These are phyloP conservation scores for Gossypium davidsonii DNA, from an alignment of 441 rosid genomes.

Conservation along the genomic window DNA sequence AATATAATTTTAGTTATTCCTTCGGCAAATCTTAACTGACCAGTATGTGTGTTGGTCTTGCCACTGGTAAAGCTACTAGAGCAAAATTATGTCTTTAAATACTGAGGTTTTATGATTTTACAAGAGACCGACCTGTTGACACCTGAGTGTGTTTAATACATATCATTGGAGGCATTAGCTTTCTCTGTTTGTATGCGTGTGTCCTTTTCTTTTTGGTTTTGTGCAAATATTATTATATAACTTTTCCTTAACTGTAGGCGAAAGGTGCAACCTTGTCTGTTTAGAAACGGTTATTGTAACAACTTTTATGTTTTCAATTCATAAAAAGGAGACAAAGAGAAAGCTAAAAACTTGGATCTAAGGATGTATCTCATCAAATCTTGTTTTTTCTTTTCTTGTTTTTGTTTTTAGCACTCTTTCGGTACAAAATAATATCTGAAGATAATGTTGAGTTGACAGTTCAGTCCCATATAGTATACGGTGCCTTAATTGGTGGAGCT, in stretches of 20 bases:
- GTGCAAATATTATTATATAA: not conserved
- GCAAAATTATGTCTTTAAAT: not conserved
- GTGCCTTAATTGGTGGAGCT: not conserved
- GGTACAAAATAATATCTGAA: not conserved
- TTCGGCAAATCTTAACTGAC: not conserved
- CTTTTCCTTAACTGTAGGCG: not conserved
- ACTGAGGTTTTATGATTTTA: slow-evolving; percentile 2
- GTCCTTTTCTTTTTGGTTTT: not conserved
- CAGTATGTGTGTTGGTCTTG: not conserved
- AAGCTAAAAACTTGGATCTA: not conserved
- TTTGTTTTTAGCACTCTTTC: not conserved
- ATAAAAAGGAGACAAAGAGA: not conserved
- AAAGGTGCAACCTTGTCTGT: not conserved
- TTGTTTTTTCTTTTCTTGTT: not conserved
- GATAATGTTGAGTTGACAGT: not conserved
- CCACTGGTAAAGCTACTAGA: not conserved
- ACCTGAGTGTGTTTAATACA: not conserved
- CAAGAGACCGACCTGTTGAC: not conserved
- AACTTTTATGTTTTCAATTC: not conserved
- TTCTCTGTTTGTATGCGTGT: not conserved
- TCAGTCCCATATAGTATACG: not conserved
- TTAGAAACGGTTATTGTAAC: not conserved
- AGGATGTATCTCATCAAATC: not conserved
- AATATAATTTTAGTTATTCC: not conserved
- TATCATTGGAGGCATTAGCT: not conserved